A percentile compares a stretch with the other conserved stretches of the same genome.
Conservation (phyloP, 164 flowering plant species). For the Stephania yunnanensis region DNA sequence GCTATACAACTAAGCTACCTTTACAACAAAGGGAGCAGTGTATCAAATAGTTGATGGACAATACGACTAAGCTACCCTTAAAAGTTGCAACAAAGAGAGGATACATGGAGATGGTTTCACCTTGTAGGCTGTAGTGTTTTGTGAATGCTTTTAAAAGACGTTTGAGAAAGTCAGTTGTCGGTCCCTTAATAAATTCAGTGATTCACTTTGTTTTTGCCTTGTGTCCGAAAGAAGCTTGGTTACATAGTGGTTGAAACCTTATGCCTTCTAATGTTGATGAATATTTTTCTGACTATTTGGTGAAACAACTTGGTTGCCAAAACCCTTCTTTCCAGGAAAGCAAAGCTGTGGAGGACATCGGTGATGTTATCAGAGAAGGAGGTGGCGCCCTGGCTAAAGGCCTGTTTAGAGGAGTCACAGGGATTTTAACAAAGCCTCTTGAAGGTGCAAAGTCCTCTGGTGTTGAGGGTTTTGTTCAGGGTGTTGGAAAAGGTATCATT, state of each 20-base stretch:
- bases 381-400: constrained; percentile 99
- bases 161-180: neutral
- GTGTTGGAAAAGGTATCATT: constrained; percentile 96
- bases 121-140: neutral
- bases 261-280: constrained; percentile 3
- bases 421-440: constrained; percentile 95
- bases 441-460: constrained; percentile 99
- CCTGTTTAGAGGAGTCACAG: constrained; percentile 90
- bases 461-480: constrained; percentile 98
- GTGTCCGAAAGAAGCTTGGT: neutral
- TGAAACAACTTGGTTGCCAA: neutral
- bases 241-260: neutral
- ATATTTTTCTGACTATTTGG: neutral
- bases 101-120: neutral
- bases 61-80: neutral
- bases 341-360: constrained; percentile 86
- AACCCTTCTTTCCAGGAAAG: constrained; percentile 45
- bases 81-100: neutral
- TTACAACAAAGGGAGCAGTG: neutral
- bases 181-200: neutral
- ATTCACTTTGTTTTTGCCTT: neutral
- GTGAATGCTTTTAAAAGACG: too few relatives aligned
- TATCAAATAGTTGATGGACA: neutral
- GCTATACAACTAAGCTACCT: neutral
- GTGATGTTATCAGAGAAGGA: constrained; percentile 94